phyloP scores from a whole-genome alignment of 2,329 filamentous ascomycete species.

The Lomentospora prolificans region DNA sequence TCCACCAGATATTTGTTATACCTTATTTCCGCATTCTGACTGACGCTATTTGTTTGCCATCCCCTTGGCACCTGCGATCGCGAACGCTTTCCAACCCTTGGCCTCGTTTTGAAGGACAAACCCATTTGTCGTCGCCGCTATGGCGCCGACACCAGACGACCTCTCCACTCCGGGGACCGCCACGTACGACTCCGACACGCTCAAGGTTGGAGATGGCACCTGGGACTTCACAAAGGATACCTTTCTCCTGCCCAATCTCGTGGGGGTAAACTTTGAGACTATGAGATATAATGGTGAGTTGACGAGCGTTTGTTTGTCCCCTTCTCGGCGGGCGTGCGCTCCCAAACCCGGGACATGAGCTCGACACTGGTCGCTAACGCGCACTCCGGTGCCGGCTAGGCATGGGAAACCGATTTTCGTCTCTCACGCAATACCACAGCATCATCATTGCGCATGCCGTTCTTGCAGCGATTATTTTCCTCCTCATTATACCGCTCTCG shows the following conservation, averaged over 20 bases:
- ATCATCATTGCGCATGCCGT: conserved; percentile 64
- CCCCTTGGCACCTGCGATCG: not conserved
- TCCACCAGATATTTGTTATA: not conserved
- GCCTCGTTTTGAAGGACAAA: conserved; percentile 6
- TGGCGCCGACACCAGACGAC: conserved; percentile 49
- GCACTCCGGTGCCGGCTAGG: conserved; percentile 35
- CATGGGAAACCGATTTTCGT: conserved; percentile 73
- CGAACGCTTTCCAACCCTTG: not conserved
- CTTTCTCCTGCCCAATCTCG: conserved; percentile 68
- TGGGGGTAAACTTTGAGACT: conserved; percentile 68
- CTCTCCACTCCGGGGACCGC: conserved; percentile 63
- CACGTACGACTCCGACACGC: conserved; percentile 62
- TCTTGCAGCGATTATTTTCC: conserved; percentile 62
- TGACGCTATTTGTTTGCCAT: not conserved
- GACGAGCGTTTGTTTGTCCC: not conserved
- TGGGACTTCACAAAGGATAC: conserved; percentile 71
- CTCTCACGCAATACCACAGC: conserved; percentile 57
- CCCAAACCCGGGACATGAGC: no score
- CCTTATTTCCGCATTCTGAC: not conserved
- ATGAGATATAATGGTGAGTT: conserved; percentile 72
- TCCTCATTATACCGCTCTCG: conserved; percentile 63
- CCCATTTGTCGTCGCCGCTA: conserved; percentile 33
- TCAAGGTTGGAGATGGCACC: conserved; percentile 72
- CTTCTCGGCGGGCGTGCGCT: no score
- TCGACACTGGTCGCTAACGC: conserved; percentile 5